These are phyloP conservation scores for Colletotrichum limetticola DNA, from an alignment of 2,329 filamentous ascomycete species.

Conservation along the genomic window DNA sequence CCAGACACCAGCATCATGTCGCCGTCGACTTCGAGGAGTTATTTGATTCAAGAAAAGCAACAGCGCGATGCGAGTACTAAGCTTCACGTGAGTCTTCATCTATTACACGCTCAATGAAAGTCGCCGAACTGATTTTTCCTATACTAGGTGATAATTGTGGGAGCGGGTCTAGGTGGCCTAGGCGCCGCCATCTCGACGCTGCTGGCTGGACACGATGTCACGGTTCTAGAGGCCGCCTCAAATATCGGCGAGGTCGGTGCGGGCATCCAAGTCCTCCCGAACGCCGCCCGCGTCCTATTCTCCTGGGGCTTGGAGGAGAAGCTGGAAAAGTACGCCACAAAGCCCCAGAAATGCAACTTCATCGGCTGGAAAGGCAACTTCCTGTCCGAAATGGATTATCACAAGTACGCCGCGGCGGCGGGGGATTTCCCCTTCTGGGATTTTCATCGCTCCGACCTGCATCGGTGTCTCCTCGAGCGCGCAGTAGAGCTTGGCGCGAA, in stretches of 20 bases:
- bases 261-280: constrained; percentile 36
- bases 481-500: constrained; percentile 31
- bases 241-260: constrained; percentile 36
- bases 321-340: constrained; percentile 35
- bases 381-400: constrained; percentile 32
- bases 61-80: constrained; percentile 6
- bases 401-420: constrained; percentile 26
- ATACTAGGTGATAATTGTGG: constrained; percentile 30
- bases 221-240: constrained; percentile 30
- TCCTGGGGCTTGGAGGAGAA: constrained; percentile 36
- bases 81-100: constrained; percentile 4
- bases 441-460: constrained; percentile 37
- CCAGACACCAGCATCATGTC: neutral
- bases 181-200: constrained; percentile 28
- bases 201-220: constrained; percentile 31
- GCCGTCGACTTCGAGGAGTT: neutral
- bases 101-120: too few relatives aligned
- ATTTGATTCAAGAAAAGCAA: constrained; percentile 15
- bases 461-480: constrained; percentile 26
- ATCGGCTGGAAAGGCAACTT: constrained; percentile 35
- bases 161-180: constrained; percentile 34
- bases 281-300: constrained; percentile 29
- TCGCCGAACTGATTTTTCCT: neutral
- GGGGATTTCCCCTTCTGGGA: constrained; percentile 34
- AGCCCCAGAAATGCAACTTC: constrained; percentile 28